Evolutionary conservation across 768 basidiomycete genomes (phyloP), one percentile per base, ranked within the genome.

Genomic region (Dacryopinax spathularia): DNA sequence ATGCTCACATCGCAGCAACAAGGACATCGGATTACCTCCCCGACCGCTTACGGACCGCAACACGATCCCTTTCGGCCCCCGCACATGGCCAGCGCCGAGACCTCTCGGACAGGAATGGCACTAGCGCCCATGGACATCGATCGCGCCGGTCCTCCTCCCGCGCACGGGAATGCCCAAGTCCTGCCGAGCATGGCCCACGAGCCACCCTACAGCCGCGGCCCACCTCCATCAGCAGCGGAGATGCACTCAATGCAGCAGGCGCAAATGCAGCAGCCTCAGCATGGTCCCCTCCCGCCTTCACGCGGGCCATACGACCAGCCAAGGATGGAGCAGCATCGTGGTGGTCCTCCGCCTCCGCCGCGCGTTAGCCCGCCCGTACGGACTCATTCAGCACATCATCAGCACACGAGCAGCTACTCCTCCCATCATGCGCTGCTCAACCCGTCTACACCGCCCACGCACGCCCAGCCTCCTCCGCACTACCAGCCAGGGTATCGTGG

Each of bases 61-160:
- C 39, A 41, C 29, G 48, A 56, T 15, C 22, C 29, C 9, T 56
- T 27, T 20, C 48, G 48, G 15, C 48, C 22, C 9, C 48, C 48
- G 9, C 48, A 56, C 48, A 56, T 56, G 48, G 48, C 60, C 2
- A 39, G 22, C 18, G 36, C 60, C 18, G 60, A 61, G 60, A 61
- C 20, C 13, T 61, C 34, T 13, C 22, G 48, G 4, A 56, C 48
- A 3, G 48, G 48, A 5, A 56, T 56, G 48, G 48, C 72, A 1
- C 65, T 74, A 5, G 73, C 73, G 7, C 73, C 73, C 0, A 74
- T 74, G 61, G 70, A 72, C 25, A 65, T 65, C 15, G 70, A 71
- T 12, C 64, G 70, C 31, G 44, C 65, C 16, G 68, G 68, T 27
- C 41, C 65, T 33, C 43, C 68, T 5, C 48, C 48, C 48, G 5